Evolutionary conservation across 164 flowering plant species (phyloP), one percentile per base, ranked within the genome.

Genomic region (Stephania japonica): DNA sequence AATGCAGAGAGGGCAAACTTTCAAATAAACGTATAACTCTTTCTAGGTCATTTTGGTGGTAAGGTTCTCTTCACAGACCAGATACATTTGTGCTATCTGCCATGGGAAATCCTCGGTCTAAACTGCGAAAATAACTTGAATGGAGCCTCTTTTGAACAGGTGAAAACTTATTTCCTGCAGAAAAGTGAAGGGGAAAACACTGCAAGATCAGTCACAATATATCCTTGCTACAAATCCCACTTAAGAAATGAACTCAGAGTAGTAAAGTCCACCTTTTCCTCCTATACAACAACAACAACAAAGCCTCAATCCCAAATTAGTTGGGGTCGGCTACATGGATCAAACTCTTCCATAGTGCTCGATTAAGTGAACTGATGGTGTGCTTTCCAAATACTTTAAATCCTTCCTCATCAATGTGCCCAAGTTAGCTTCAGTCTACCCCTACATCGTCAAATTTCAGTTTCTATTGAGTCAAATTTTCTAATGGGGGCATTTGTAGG

Each of bases 21-120:
- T 96, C 99, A 88, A 96, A 96, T 41, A 85, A 43, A 83, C 89
- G 86, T 74, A 96, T 93, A 41, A 93, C 95, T 61, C 86, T 87
- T 78, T 96, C 99, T 62, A 93, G 94, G 80, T 93, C 98, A 82
- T 80, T 87, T 77, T 88, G 76, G 65, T 74, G 92, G 80, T 75
- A 81, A 49, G 93, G 89, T 76, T 93, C 97, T 81, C 76, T 87
- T 18, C 90, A 86, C 66, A 86, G 80, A 42, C 92, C 75, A 73
- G 79, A 84, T 68, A 87, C 93, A 84, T 73, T 83, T 59, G 78
- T 83, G 75, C 83, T 93, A 71, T 89, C 90, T 24, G 79, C 73
- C 68, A 89, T 92, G 72, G 91, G 96, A 53, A 84, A 78, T 81
- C 90, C 79, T 10, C 97, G 97, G 78, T 88, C 81, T 32, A 96